A percentile compares a stretch with the other conserved stretches of the same genome.
Evolutionary conservation across 139 green algal species (phyloP).

Genomic region (Parachlorella kessleri): DNA sequence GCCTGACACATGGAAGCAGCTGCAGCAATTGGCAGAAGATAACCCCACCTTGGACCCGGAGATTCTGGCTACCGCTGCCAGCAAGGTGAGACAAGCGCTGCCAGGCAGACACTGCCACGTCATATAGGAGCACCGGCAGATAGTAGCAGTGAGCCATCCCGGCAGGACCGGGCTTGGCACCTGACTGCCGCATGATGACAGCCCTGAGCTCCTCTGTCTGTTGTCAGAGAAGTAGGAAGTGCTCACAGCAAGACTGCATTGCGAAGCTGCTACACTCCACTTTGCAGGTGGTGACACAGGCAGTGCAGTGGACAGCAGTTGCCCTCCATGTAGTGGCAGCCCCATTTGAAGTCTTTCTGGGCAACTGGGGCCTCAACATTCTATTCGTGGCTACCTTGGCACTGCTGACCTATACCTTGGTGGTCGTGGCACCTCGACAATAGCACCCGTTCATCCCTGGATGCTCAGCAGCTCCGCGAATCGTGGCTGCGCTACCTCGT

Average conservation of each 20-base stretch:
- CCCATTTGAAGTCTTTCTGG: conserved; percentile 33
- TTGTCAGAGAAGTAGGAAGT: too few relatives aligned
- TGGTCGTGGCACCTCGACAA: conserved; percentile 17
- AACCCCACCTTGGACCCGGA: too few relatives aligned
- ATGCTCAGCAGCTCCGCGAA: too few relatives aligned
- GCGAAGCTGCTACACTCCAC: neutral
- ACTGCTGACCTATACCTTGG: neutral
- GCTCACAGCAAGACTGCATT: neutral
- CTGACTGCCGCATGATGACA: neutral
- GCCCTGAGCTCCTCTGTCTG: neutral
- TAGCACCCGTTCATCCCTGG: too few relatives aligned
- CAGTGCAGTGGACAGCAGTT: neutral
- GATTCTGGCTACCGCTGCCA: too few relatives aligned
- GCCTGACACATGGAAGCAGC: too few relatives aligned
- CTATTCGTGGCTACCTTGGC: conserved; percentile 12
- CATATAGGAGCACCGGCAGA: too few relatives aligned
- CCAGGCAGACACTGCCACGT: too few relatives aligned
- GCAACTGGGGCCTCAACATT: conserved; percentile 19
- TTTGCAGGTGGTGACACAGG: neutral
- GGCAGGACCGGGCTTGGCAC: neutral
- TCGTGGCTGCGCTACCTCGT: too few relatives aligned
- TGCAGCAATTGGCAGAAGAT: too few relatives aligned
- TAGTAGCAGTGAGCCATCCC: neutral
- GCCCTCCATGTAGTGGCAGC: neutral
- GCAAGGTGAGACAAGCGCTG: too few relatives aligned